Evolutionary conservation across 108 stramenopile species (phyloP), one percentile per base, ranked within the genome.

Genomic region (Cyclotella choctawhatcheeana): DNA sequence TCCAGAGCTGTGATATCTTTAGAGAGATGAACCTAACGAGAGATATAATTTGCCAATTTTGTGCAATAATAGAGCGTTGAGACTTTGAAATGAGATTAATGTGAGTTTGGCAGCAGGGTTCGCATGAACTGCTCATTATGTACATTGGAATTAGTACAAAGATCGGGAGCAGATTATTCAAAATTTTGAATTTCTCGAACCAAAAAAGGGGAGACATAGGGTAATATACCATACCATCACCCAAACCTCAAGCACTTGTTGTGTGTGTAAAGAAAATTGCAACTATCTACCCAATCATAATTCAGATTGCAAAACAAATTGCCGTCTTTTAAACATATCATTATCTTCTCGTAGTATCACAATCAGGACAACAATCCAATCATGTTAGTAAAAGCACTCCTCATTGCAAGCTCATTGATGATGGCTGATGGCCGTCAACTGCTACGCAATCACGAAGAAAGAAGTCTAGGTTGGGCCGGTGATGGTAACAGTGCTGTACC

Each of bases 341-440:
- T n/a, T n/a, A n/a, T n/a, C n/a, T n/a, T n/a, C n/a, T n/a, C n/a
- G n/a, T n/a, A n/a, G n/a, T n/a, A n/a, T n/a, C n/a, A n/a, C n/a
- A n/a, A n/a, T n/a, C n/a, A n/a, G n/a, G n/a, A n/a, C n/a, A 51
- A 51, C 17, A 51, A n/a, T 6, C 20, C 5, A 18, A 37, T 10
- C 33, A 60, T 60, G 59, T 60, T 60, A 3, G 21, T 60, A 2
- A 60, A 60, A 35, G 35, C 59, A 30, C 35, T 60, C 21, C 25
- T 60, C 59, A 29, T 60, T 1, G 59, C 35, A 21, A 37, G 21
- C 59, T 40, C 35, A 14, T 29, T 60, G 1, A 26, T 24, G 3
- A 35, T 29, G 27, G 59, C 35, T 40, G 59, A 60, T 13, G 59
- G 59, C 59, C 59, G 59, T 20, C 22, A 37, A 43, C 37, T 60